A percentile compares a stretch with the other conserved stretches of the same genome.
These are phyloP conservation scores for Nannochloropsis oceanica DNA, from an alignment of 108 stramenopile species.

Conservation along the genomic window DNA sequence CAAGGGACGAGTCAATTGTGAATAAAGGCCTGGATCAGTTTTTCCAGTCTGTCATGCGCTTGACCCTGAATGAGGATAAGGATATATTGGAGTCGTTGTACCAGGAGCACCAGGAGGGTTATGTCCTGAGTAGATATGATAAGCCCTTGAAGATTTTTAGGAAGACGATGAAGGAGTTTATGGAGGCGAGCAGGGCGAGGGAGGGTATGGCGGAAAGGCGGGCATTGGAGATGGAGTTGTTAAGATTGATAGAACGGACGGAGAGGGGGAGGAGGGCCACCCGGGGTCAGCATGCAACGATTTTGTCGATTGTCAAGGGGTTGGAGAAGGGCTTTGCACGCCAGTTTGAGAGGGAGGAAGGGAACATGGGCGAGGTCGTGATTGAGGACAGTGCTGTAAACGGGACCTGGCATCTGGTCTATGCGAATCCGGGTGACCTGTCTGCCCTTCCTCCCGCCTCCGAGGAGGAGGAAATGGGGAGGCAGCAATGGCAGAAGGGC, in stretches of 20 bases:
- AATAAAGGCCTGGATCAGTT: constrained; percentile 11
- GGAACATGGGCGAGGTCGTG: neutral
- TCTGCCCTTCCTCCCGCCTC: neutral
- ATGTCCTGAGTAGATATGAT: neutral
- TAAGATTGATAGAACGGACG: neutral
- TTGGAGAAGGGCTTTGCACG: neutral
- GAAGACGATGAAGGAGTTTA: constrained; percentile 11
- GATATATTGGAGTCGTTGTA: neutral
- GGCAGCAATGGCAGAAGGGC: neutral
- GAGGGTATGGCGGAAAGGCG: neutral
- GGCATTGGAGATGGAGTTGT: neutral
- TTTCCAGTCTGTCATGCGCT: constrained; percentile 16
- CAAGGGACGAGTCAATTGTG: constrained; percentile 9
- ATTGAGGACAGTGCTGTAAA: neutral
- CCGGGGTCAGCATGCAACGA: neutral
- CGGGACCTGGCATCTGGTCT: neutral
- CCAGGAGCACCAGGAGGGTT: neutral
- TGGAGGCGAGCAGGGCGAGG: constrained; percentile 16
- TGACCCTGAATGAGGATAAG: constrained; percentile 27
- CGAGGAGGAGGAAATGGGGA: neutral
- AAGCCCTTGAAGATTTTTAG: neutral
- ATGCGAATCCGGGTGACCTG: neutral
- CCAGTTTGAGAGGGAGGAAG: neutral
- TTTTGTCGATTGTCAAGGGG: neutral
- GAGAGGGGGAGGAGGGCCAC: neutral